Conservation (phyloP, 2,329 filamentous ascomycete species). For the Colletotrichum tropicicola region DNA sequence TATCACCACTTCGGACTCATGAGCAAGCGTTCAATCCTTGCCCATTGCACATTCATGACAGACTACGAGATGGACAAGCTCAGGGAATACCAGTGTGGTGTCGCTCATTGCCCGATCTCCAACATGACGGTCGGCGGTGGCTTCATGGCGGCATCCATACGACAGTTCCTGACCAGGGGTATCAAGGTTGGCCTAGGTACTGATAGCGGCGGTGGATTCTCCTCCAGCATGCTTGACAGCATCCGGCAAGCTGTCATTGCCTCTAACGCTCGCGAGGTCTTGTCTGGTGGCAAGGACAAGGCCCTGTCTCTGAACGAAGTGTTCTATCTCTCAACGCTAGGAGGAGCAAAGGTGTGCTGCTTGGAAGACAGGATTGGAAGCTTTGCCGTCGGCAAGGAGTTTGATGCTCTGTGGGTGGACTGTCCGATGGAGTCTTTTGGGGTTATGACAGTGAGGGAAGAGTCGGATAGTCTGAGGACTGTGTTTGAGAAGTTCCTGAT, state of each 20-base stretch:
- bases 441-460: constrained; percentile 62
- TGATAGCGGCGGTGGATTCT: constrained; percentile 71
- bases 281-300: constrained; percentile 49
- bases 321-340: constrained; percentile 69
- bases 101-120: constrained; percentile 71
- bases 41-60: constrained; percentile 71
- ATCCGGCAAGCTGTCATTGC: constrained; percentile 68
- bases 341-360: constrained; percentile 67
- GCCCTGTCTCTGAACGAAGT: constrained; percentile 59
- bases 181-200: constrained; percentile 75
- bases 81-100: constrained; percentile 58
- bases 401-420: constrained; percentile 64
- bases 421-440: constrained; percentile 45
- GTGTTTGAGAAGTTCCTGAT: constrained; percentile 72
- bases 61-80: constrained; percentile 63
- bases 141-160: constrained; percentile 69
- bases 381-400: constrained; percentile 68
- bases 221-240: constrained; percentile 65
- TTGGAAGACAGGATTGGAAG: constrained; percentile 63
- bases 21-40: constrained; percentile 65
- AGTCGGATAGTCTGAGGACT: constrained; percentile 52
- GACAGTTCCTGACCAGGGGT: constrained; percentile 63
- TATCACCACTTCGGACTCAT: constrained; percentile 66
- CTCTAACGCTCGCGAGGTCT: constrained; percentile 55
- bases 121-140: constrained; percentile 71